Percentiles rank a stretch among this genome's conserved stretches.
phyloP scores from a whole-genome alignment of 2,329 filamentous ascomycete species.

The Epichloe glyceriae region DNA sequence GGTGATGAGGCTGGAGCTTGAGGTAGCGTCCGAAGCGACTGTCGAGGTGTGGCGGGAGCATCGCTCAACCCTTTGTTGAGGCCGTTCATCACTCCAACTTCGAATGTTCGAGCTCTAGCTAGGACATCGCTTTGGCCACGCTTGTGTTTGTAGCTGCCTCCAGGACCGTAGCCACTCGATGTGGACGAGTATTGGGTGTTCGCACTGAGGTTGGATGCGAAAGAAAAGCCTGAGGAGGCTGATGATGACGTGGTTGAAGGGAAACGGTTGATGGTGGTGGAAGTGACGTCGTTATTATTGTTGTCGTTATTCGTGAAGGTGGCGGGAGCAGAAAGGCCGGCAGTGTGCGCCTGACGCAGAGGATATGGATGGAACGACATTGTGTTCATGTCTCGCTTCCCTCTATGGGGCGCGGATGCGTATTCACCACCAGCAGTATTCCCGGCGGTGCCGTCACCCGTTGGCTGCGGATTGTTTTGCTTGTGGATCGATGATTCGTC shows the following conservation, averaged over 20 bases:
- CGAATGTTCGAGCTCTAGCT: slow-evolving; percentile 38
- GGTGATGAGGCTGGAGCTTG: slow-evolving; percentile 44
- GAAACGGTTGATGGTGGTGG: slow-evolving; percentile 41
- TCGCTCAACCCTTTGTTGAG: slow-evolving; percentile 40
- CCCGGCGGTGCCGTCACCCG: background rate
- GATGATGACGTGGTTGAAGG: slow-evolving; percentile 59
- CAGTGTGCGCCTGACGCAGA: slow-evolving; percentile 42
- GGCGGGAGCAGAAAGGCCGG: slow-evolving; percentile 20
- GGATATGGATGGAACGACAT: slow-evolving; percentile 48
- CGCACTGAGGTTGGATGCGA: slow-evolving; percentile 44
- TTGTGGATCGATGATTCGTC: background rate
- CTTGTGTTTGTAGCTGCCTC: slow-evolving; percentile 41
- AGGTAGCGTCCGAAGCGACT: slow-evolving; percentile 62
- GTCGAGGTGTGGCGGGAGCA: slow-evolving; percentile 59
- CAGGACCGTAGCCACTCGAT: slow-evolving; percentile 43
- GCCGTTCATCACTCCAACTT: slow-evolving; percentile 29
- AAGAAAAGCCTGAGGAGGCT: slow-evolving; percentile 56
- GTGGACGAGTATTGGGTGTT: slow-evolving; percentile 53
- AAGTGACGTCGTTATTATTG: slow-evolving; percentile 26
- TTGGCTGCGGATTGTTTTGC: background rate
- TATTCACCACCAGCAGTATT: background rate
- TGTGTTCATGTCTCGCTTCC: slow-evolving; percentile 13
- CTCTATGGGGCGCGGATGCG: slow-evolving; percentile 7
- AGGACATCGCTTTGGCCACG: slow-evolving; percentile 62
- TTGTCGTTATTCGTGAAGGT: background rate